Evolutionary conservation across 2,329 filamentous ascomycete species (phyloP), one percentile per base, ranked within the genome.

Genomic region (Penicillium sp.): DNA sequence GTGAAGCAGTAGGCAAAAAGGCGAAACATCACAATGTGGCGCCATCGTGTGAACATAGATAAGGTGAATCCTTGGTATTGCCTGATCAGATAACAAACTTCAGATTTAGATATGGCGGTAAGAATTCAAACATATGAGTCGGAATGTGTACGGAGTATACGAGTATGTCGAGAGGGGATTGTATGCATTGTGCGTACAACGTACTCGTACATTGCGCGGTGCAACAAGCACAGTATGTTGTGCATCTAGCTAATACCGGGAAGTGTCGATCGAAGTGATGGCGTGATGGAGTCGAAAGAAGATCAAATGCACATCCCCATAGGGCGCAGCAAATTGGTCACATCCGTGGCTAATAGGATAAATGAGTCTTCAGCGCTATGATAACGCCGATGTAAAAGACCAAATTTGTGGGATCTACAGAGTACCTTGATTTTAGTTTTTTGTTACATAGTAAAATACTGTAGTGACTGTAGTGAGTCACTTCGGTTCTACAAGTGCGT

Each of bases 341-440:
- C 31, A 27, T 34, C 31, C 31, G 10, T 34, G 34, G 34, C 34
- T 36, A 36, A 36, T 36, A 36, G 34, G 34, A 36, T 36, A 36
- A 36, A 36, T 36, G 34, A 27, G 24, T 27, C 24, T 8, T 27
- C 24, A 27, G 24, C 5, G 24, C 24, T 34, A 34, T 34, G 9
- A 9, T 57, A 34, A 44, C 52, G 56, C 57, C 57, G 62, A 65
- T 59, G 62, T 63, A 65, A 61, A 59, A 54, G 21, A 24, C 27
- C 16, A 24, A n/a, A n/a, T 55, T 27, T 46, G 55, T 34, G 32
- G 34, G 13, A 34, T 11, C 4, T 34, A 34, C 11, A 11, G 11
- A 31, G 29, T 31, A 31, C 29, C 29, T 7, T 31, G 11, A 31
- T 2, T 11, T 34, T 3, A 34, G 10, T 34, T 34, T 11, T 11